These are phyloP conservation scores for Grigorovia transvaalensis DNA, from an alignment of 805 yeast species.

Conservation along the genomic window DNA sequence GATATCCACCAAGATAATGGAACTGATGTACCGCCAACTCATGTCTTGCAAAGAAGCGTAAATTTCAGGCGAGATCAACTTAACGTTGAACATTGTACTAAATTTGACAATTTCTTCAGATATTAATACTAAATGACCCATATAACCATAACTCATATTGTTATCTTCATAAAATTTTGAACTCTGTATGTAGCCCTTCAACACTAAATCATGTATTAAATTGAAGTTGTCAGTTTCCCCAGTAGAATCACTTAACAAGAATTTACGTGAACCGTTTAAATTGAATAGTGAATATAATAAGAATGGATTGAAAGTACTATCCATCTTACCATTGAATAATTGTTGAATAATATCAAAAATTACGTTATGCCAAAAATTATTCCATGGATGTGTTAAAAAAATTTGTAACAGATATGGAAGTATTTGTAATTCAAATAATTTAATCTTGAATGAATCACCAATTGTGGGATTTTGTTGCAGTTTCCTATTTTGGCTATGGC, in stretches of 20 bases:
- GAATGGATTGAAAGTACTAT: slow-evolving; percentile 75
- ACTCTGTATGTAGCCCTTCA: slow-evolving; percentile 52
- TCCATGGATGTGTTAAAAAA: slow-evolving; percentile 89
- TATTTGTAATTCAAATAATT: slow-evolving; percentile 63
- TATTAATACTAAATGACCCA: slow-evolving; percentile 92
- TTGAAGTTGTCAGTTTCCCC: slow-evolving; percentile 33
- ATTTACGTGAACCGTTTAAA: slow-evolving; percentile 12
- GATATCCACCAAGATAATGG: slow-evolving; percentile 25
- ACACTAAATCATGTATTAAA: slow-evolving; percentile 44
- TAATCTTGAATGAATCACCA: slow-evolving; percentile 81
- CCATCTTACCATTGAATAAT: slow-evolving; percentile 77
- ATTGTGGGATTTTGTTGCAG: slow-evolving; percentile 55
- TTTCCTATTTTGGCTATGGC: slow-evolving; percentile 30
- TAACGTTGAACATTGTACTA: slow-evolving; percentile 32
- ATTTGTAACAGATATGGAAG: slow-evolving; percentile 56
- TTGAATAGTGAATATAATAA: slow-evolving; percentile 35
- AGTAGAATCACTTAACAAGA: slow-evolving; percentile 2
- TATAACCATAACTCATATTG: slow-evolving; percentile 74
- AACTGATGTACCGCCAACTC: slow-evolving; percentile 22
- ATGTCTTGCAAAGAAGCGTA: slow-evolving; percentile 14
- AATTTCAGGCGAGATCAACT: slow-evolving; percentile 25
- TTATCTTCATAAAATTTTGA: slow-evolving; percentile 48
- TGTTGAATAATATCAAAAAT: slow-evolving; percentile 96
- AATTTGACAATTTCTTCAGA: slow-evolving; percentile 95
- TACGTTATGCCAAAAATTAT: slow-evolving; percentile 92